phyloP scores from a whole-genome alignment of 2,329 filamentous ascomycete genomes.

The Teratosphaeria epicoccoides region DNA sequence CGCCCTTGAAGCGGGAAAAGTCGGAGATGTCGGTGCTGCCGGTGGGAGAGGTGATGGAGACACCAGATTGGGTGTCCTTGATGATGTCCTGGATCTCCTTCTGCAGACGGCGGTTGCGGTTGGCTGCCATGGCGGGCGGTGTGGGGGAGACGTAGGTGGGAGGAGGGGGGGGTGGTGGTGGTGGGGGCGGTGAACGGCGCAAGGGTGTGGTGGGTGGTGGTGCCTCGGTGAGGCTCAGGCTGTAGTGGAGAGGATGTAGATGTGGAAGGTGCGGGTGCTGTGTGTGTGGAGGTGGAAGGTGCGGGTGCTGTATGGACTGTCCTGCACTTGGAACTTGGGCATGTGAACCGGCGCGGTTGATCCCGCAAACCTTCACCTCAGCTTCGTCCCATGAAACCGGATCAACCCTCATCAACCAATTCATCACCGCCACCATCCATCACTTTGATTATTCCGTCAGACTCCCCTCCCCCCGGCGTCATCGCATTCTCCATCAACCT shows the following conservation, averaged over 20 bases:
- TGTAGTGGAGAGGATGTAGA: not conserved
- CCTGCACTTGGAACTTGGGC: no score
- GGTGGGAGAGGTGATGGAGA: slow-evolving; percentile 44
- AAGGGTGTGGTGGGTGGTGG: not conserved
- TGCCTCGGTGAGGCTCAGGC: slow-evolving; percentile 3
- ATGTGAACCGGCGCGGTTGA: not conserved
- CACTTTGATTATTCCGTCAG: not conserved
- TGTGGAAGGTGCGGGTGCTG: not conserved
- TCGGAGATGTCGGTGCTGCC: slow-evolving; percentile 50
- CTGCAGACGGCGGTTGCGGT: slow-evolving; percentile 50
- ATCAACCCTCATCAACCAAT: not conserved
- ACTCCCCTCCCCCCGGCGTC: not conserved
- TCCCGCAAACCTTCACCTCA: not conserved
- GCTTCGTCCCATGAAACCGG: not conserved
- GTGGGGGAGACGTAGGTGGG: not conserved
- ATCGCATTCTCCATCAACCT: not conserved
- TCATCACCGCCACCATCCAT: not conserved
- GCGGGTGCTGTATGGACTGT: no score
- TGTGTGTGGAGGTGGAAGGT: not conserved
- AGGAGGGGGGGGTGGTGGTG: not conserved
- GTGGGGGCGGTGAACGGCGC: not conserved
- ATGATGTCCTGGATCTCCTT: slow-evolving; percentile 71
- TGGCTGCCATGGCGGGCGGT: slow-evolving; percentile 37
- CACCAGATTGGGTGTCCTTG: slow-evolving; percentile 64
- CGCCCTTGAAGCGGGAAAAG: slow-evolving; percentile 71